phyloP scores from a whole-genome alignment of 2,329 filamentous ascomycete genomes.

The Venturia nashicola region DNA sequence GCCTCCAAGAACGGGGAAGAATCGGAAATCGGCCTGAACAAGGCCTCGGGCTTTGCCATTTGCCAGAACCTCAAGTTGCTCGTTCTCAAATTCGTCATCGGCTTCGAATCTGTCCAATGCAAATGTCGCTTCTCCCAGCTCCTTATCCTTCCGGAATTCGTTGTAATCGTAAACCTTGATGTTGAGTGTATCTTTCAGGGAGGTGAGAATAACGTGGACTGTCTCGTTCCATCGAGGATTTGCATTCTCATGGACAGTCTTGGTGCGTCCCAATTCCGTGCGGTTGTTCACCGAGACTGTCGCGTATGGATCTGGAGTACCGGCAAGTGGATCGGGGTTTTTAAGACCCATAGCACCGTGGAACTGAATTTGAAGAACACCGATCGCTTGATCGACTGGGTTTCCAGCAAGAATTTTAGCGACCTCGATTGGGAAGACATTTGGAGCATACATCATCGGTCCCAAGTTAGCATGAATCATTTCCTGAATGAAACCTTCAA shows the following conservation, averaged over 20 bases:
- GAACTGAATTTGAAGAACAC: slow-evolving; percentile 81
- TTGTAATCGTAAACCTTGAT: slow-evolving; percentile 87
- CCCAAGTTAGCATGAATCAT: slow-evolving; percentile 88
- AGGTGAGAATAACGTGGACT: slow-evolving; percentile 87
- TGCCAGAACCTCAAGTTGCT: slow-evolving; percentile 70
- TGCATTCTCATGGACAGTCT: slow-evolving; percentile 70
- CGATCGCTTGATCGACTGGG: slow-evolving; percentile 88
- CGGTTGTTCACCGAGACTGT: slow-evolving; percentile 76
- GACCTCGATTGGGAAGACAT: slow-evolving; percentile 96
- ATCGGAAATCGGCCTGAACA: slow-evolving; percentile 71
- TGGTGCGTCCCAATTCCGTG: slow-evolving; percentile 72
- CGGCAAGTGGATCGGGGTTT: slow-evolving; percentile 88
- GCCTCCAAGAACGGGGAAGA: slow-evolving; percentile 82
- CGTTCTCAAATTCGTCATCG: slow-evolving; percentile 66
- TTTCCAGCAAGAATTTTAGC: slow-evolving; percentile 96
- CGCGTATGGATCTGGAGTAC: slow-evolving; percentile 83
- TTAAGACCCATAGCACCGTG: slow-evolving; percentile 87
- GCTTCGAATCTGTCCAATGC: slow-evolving; percentile 70
- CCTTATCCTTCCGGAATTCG: slow-evolving; percentile 91
- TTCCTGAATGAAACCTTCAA: slow-evolving; percentile 88
- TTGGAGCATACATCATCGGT: slow-evolving; percentile 97
- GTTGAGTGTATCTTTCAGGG: slow-evolving; percentile 76
- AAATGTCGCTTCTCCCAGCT: slow-evolving; percentile 80
- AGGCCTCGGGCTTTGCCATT: slow-evolving; percentile 76
- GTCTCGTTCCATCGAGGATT: slow-evolving; percentile 96